Conservation (phyloP, 2,329 filamentous ascomycete genomes). For the Xylariaceae sp. region DNA sequence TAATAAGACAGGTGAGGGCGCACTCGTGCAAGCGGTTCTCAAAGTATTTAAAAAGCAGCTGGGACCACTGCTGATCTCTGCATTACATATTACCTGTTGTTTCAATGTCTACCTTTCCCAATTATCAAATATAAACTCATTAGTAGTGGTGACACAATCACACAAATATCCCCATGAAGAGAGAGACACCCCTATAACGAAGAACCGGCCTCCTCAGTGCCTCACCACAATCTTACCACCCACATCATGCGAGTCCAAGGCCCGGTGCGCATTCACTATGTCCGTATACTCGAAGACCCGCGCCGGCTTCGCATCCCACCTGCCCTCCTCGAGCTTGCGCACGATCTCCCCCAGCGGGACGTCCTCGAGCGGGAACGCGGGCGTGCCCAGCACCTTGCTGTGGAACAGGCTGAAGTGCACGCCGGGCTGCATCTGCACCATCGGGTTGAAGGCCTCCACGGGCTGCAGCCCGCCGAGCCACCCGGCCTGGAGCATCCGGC, state of each 20-base stretch:
- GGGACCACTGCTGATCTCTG: no score
- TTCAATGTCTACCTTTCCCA: background rate
- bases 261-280: conserved; percentile 42
- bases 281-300: conserved; percentile 43
- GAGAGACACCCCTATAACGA: background rate
- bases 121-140: no score
- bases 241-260: conserved; percentile 42
- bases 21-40: no score
- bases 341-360: conserved; percentile 49
- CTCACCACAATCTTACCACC: conserved; percentile 46
- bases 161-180: background rate
- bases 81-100: background rate
- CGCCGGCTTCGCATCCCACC: conserved; percentile 43
- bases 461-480: conserved; percentile 49
- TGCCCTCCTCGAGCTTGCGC: conserved; percentile 43
- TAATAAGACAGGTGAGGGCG: no score
- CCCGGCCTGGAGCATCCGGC: conserved; percentile 46
- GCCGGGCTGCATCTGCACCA: conserved; percentile 51
- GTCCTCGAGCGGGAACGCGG: conserved; percentile 45
- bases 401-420: conserved; percentile 54
- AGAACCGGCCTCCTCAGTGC: conserved; percentile 1
- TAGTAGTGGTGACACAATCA: no score
- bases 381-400: conserved; percentile 45
- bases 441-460: conserved; percentile 48
- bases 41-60: no score